Evolutionary conservation across 371 early-diverging fungal species (phyloP).

Genomic region (Globomyces sp.): DNA sequence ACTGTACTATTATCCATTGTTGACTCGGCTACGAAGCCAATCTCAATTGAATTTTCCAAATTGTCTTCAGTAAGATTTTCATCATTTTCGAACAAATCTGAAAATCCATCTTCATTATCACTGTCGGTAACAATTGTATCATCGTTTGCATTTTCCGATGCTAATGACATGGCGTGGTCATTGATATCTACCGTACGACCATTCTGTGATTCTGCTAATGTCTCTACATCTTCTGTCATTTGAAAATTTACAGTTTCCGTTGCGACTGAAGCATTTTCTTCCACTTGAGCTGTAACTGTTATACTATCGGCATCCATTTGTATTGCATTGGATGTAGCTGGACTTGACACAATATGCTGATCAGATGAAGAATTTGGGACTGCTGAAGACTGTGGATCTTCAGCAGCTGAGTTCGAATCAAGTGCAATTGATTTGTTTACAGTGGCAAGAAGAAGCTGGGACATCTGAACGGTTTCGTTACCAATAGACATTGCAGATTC

Average conservation of each 20-base stretch:
- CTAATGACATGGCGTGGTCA: background rate
- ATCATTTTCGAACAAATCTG: no score
- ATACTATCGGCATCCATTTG: background rate
- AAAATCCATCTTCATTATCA: no score
- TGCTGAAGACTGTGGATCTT: background rate
- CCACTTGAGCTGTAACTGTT: background rate
- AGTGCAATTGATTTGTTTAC: background rate
- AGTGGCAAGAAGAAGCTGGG: background rate
- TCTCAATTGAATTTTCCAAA: no score
- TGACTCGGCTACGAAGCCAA: no score
- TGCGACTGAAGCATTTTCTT: background rate
- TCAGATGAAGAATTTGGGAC: background rate
- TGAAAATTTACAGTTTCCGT: background rate
- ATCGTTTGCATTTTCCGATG: no score
- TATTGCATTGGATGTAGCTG: background rate
- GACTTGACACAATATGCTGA: conserved; percentile 1
- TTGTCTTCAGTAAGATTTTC: no score
- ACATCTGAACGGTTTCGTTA: no score
- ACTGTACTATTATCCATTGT: no score
- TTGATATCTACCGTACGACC: background rate
- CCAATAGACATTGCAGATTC: no score
- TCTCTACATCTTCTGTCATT: background rate
- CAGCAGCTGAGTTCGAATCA: no score
- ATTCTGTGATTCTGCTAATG: no score
- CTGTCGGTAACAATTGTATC: no score